These are phyloP conservation scores for Trichosanthes cucumerina DNA, from an alignment of 306 rosid species.

Conservation along the genomic window DNA sequence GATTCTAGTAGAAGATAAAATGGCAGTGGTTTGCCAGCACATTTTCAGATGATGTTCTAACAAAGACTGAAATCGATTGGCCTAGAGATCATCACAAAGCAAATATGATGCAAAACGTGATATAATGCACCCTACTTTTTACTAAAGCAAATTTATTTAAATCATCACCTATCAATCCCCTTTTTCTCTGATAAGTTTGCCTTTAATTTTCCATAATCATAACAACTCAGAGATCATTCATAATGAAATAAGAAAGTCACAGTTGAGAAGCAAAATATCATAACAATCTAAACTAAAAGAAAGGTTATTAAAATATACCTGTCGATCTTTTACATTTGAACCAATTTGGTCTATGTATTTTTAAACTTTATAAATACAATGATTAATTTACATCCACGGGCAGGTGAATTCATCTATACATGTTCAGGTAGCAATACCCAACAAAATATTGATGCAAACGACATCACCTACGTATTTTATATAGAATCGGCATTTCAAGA, in stretches of 20 bases:
- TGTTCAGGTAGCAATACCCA: not conserved
- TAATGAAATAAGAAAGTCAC: not conserved
- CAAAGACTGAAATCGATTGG: not conserved
- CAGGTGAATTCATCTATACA: not conserved
- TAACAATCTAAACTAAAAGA: not conserved
- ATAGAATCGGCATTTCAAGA: not conserved
- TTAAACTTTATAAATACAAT: not conserved
- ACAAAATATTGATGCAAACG: not conserved
- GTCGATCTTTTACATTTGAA: not conserved
- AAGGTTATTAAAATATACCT: not conserved
- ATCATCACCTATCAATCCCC: not conserved
- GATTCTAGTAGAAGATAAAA: slow-evolving; percentile 2
- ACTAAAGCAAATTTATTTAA: slow-evolving; percentile 5
- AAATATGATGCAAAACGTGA: slow-evolving; percentile 7
- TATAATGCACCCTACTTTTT: not conserved
- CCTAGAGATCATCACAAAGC: slow-evolving; percentile 1
- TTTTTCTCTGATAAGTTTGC: slow-evolving; percentile 5
- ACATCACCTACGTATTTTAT: not conserved
- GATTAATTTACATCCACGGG: not conserved
- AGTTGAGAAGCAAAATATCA: not conserved
- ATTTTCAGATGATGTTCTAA: slow-evolving; percentile 5
- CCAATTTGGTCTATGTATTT: not conserved
- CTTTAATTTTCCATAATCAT: not conserved
- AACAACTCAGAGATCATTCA: not conserved
- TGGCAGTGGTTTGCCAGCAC: slow-evolving; percentile 9